Percentiles rank a stretch among this genome's conserved stretches.
phyloP scores from a whole-genome alignment of 306 rosid species.

The Myrica gale region DNA sequence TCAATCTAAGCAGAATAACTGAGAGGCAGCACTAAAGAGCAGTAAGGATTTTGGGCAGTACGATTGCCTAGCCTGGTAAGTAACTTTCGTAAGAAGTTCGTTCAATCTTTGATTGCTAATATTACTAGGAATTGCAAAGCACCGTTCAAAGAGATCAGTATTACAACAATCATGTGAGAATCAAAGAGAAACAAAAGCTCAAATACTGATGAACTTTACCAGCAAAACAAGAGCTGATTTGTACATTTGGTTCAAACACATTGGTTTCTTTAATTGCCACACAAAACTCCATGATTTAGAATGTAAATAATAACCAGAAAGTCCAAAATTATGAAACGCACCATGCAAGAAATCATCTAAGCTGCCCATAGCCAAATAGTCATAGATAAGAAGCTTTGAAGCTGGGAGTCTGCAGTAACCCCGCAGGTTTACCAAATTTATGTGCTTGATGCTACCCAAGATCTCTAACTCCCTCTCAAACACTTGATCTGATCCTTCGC shows the following conservation, averaged over 20 bases:
- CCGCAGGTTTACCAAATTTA: conserved; percentile 79
- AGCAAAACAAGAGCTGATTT: not conserved
- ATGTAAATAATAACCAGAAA: conserved; percentile 7
- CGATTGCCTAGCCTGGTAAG: not conserved
- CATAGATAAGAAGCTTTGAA: conserved; percentile 87
- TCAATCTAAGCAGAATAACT: not conserved
- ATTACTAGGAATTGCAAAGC: not conserved
- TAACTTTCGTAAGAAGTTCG: not conserved
- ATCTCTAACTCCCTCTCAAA: conserved; percentile 92
- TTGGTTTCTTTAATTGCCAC: not conserved
- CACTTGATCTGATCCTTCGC: conserved; percentile 76
- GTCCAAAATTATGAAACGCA: conserved; percentile 28
- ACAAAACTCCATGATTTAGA: not conserved
- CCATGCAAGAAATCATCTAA: conserved; percentile 90
- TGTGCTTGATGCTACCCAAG: conserved; percentile 87
- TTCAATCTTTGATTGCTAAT: not conserved
- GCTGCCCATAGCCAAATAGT: conserved; percentile 76
- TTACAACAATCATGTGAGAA: not conserved
- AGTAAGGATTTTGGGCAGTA: not conserved
- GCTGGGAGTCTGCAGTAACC: conserved; percentile 94
- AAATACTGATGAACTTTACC: not conserved
- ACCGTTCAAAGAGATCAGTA: not conserved
- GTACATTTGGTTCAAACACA: not conserved
- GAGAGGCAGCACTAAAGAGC: not conserved
- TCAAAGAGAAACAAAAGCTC: not conserved